phyloP scores from a whole-genome alignment of 306 rosid genomes.

The Dalbergia oliveri region DNA sequence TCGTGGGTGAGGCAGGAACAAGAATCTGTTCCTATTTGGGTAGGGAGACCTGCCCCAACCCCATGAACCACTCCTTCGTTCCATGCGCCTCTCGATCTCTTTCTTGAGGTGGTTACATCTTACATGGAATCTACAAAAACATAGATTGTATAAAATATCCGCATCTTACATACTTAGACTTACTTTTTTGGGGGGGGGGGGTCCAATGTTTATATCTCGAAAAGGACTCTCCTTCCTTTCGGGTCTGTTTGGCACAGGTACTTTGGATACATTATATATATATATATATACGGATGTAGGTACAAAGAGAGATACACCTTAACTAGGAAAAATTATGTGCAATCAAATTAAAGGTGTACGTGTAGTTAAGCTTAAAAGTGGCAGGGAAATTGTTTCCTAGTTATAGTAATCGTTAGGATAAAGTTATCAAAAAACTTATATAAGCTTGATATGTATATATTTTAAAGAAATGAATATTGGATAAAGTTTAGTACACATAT shows the following conservation, averaged over 20 bases:
- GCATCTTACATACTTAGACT: constrained; percentile 24
- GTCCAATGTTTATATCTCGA: constrained; percentile 38
- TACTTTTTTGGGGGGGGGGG: background rate
- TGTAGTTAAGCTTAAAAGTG: constrained; percentile 27
- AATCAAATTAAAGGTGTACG: constrained; percentile 3
- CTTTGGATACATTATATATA: constrained; percentile 22
- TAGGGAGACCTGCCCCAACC: constrained; percentile 71
- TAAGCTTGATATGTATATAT: constrained; percentile 8
- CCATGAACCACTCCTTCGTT: constrained; percentile 61
- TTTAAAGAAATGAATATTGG: constrained; percentile 5
- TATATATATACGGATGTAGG: background rate
- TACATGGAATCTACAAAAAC: constrained; percentile 57
- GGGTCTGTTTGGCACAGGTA: constrained; percentile 24
- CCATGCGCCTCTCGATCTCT: constrained; percentile 37
- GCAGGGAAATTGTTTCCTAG: constrained; percentile 16
- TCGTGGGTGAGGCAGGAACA: constrained; percentile 53
- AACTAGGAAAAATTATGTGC: constrained; percentile 34
- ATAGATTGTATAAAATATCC: constrained; percentile 26
- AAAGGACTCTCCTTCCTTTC: constrained; percentile 50
- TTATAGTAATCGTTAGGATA: constrained; percentile 34
- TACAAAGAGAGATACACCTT: constrained; percentile 33
- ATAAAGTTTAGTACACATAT: constrained; percentile 12
- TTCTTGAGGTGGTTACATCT: constrained; percentile 56
- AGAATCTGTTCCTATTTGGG: constrained; percentile 62
- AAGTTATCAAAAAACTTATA: background rate